Percentiles rank a stretch among this genome's conserved stretches.
phyloP scores from a whole-genome alignment of 2,329 filamentous ascomycete genomes.

The Penicillium nordicum region DNA sequence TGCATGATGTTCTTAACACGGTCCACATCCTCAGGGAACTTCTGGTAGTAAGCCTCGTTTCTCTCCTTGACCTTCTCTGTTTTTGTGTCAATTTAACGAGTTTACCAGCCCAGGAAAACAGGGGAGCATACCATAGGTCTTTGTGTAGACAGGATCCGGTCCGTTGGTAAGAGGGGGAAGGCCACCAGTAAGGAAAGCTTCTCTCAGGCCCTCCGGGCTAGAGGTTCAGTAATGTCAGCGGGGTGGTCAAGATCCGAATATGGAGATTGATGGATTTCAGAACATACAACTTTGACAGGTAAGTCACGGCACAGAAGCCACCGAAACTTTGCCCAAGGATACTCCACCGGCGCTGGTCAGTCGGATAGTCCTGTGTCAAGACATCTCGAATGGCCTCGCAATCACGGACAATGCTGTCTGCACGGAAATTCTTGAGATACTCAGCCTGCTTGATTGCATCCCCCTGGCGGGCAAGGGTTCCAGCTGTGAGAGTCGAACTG shows the following conservation, averaged over 20 bases:
- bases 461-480: conserved; percentile 64
- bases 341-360: conserved; percentile 73
- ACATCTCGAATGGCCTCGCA: conserved; percentile 78
- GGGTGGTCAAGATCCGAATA: not conserved
- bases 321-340: conserved; percentile 90
- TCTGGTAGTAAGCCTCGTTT: conserved; percentile 75
- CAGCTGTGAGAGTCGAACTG: conserved; percentile 73
- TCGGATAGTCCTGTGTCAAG: conserved; percentile 66
- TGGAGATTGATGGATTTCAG: not conserved
- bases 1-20: conserved; percentile 64
- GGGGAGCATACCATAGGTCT: conserved; percentile 55
- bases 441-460: conserved; percentile 66
- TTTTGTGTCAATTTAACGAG: conserved; percentile 13
- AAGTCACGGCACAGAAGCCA: conserved; percentile 79
- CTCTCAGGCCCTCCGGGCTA: conserved; percentile 69
- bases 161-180: conserved; percentile 70
- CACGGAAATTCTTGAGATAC: conserved; percentile 80
- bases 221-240: not conserved
- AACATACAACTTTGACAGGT: conserved; percentile 69
- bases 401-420: conserved; percentile 85
- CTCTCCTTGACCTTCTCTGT: conserved; percentile 62
- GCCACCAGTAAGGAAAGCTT: conserved; percentile 81
- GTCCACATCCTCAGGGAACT: conserved; percentile 76
- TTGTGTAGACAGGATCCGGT: conserved; percentile 71
- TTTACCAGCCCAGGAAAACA: not conserved